Conservation (phyloP, 208 protist genomes). For the Leishmania amazonensis region DNA sequence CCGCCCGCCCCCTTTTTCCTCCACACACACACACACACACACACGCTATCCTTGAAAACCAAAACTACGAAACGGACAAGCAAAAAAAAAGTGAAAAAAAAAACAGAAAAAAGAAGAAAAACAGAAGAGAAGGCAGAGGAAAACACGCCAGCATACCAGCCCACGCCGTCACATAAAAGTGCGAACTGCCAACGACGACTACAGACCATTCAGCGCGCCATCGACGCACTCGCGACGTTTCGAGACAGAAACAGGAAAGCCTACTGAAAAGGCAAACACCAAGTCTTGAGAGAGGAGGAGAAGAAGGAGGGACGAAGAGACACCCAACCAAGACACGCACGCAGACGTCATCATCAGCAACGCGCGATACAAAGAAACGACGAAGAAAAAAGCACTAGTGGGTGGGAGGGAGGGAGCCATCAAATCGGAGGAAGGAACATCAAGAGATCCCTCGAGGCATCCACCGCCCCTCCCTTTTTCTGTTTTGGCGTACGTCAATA, state of each 20-base stretch:
- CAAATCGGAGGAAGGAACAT: background rate
- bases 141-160: background rate
- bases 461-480: background rate
- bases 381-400: background rate
- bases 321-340: background rate
- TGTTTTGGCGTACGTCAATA: background rate
- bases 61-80: constrained; percentile 3
- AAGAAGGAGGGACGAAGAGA: background rate
- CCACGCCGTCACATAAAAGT: background rate
- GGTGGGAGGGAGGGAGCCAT: background rate
- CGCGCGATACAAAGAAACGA: background rate
- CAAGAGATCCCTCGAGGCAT: background rate
- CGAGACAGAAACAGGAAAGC: background rate
- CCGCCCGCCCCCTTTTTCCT: background rate
- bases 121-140: background rate
- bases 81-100: background rate
- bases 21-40: background rate
- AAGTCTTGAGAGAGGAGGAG: background rate
- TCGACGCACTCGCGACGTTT: background rate
- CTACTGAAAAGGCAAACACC: background rate
- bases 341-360: background rate
- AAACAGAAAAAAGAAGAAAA: background rate
- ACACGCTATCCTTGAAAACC: background rate
- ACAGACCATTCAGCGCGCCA: background rate
- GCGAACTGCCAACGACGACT: background rate